phyloP scores from a whole-genome alignment of 805 yeast species.

The Candida pini region DNA sequence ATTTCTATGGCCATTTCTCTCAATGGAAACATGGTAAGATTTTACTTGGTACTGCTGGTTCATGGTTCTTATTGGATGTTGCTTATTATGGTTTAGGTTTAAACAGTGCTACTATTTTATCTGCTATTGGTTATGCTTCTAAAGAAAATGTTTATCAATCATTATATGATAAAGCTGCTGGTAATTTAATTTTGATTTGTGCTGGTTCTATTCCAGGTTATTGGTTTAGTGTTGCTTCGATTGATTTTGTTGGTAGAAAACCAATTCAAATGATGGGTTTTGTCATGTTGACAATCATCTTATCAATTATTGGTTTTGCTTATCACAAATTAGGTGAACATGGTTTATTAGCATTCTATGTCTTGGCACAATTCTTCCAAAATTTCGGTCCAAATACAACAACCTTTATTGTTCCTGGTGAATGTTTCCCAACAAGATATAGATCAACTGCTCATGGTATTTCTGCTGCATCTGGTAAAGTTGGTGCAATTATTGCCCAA shows the following conservation, averaged over 20 bases:
- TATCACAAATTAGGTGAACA: constrained; percentile 62
- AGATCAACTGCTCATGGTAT: constrained; percentile 95
- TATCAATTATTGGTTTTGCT: constrained; percentile 80
- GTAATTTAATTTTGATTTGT: constrained; percentile 87
- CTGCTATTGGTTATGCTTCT: constrained; percentile 80
- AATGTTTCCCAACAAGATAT: constrained; percentile 88
- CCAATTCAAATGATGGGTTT: constrained; percentile 77
- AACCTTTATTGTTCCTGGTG: constrained; percentile 88
- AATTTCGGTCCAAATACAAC: constrained; percentile 94
- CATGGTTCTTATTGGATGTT: constrained; percentile 88
- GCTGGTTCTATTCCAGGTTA: constrained; percentile 96
- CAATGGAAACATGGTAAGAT: constrained; percentile 88
- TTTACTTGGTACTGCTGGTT: constrained; percentile 82
- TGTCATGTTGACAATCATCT: constrained; percentile 59
- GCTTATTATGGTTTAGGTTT: constrained; percentile 87
- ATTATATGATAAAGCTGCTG: constrained; percentile 76
- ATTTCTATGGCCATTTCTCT: constrained; percentile 66
- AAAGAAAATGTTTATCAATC: constrained; percentile 62
- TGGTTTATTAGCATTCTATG: constrained; percentile 72
- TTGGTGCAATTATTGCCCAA: constrained; percentile 91
- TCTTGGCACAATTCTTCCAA: constrained; percentile 79
- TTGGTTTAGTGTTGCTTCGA: constrained; percentile 76
- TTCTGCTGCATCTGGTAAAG: constrained; percentile 87
- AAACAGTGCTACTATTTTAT: constrained; percentile 73
- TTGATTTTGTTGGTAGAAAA: constrained; percentile 81